Evolutionary conservation across 352 stramenopile genomes (phyloP), one percentile per base, ranked within the genome.

Genomic region (Blastocystis sp.): DNA sequence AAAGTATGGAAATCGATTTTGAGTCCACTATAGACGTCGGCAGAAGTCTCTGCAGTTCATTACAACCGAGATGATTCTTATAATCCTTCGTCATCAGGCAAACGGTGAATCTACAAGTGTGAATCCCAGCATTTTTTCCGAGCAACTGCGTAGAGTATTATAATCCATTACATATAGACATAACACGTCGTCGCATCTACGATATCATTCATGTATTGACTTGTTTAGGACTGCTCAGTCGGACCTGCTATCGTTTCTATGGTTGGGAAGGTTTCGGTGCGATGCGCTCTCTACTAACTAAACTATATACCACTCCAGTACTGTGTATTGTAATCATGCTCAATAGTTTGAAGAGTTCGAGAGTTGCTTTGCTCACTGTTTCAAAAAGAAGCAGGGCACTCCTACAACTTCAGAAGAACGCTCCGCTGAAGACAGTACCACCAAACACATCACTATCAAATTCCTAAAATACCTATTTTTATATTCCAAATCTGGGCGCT

Each of bases 21-120:
- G 15, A 26, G 53, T 53, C 26, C 8, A 34, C 29, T n/a, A 9
- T 66, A 84, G 73, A 84, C 73, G 73, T 20, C 45, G 73, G 18
- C 73, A 84, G n/a, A 84, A 84, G 23, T 84, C 73, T 4, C 73
- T 84, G 5, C 73, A 84, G 73, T 84, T 84, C 73, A 64, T 84
- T 45, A 84, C 73, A 13, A 84, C 73, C 13, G 73, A 84, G 15
- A 53, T 84, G n/a, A 34, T 84, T 9, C 34, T 84, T 23, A 63
- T 84, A 29, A 84, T 66, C 8, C 59, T 84, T 50, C 26, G 55
- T 53, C 47, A 68, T 18, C 43, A 84, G 26, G 13, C 29, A 7
- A 13, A 68, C 5, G 29, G n/a, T 43, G 29, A 41, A 29, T 53
- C 73, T 29, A 61, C 73, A 11, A 64, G 26, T 11, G 47, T 84